Evolutionary conservation across 257 asterid species (phyloP).

Genomic region (Primulina eburnea): DNA sequence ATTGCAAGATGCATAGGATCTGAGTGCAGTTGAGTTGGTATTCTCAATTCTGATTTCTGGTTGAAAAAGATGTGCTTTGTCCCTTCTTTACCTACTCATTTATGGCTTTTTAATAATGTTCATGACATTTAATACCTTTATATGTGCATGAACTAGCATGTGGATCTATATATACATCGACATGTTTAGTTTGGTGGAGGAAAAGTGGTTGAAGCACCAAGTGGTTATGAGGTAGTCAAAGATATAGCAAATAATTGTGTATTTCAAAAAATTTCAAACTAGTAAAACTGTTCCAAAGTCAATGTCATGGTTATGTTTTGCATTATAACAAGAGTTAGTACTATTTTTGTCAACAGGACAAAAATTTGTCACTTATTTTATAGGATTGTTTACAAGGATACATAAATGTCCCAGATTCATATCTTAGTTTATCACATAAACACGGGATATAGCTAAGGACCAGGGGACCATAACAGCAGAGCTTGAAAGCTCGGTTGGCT

Average conservation of each 20-base stretch:
- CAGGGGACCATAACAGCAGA: slow-evolving; percentile 30
- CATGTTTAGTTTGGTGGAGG: slow-evolving; percentile 9
- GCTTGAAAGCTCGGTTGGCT: slow-evolving; percentile 16
- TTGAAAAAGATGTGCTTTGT: not conserved
- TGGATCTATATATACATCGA: slow-evolving; percentile 7
- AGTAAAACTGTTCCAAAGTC: not conserved
- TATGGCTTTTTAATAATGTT: not conserved
- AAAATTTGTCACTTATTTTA: not conserved
- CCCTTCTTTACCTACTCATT: not conserved
- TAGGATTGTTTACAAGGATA: not conserved
- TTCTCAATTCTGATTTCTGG: not conserved
- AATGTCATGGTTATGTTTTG: too few species aligned
- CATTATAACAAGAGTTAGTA: not conserved
- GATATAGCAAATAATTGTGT: not conserved
- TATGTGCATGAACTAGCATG: not conserved
- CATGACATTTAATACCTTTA: not conserved
- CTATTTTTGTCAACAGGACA: not conserved
- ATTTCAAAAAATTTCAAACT: too few species aligned
- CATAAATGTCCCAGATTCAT: slow-evolving; percentile 18
- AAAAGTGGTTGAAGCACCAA: not conserved
- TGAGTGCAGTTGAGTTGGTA: not conserved
- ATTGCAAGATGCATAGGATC: not conserved
- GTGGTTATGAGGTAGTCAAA: not conserved
- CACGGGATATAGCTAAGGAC: slow-evolving; percentile 23
- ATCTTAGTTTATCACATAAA: slow-evolving; percentile 26